Evolutionary conservation across 225 moss, liverwort and hornwort species (phyloP), one percentile per base, ranked within the genome.

Genomic region (Ulota crispa): DNA sequence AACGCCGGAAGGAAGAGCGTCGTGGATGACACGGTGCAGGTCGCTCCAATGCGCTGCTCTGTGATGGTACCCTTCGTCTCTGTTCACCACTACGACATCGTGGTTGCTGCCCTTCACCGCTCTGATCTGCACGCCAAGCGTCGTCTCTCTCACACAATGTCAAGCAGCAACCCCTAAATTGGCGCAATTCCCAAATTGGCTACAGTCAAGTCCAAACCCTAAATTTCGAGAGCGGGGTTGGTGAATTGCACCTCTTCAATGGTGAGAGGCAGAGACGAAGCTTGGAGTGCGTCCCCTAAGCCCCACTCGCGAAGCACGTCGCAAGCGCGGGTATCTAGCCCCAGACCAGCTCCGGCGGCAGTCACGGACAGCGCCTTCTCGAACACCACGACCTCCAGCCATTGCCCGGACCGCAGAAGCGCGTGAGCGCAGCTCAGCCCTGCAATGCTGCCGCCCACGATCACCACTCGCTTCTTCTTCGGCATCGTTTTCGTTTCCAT

Each of bases 371-470:
- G 82, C 68, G 94, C 92, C 76, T 52, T 92, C 84, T 97, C 97
- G 50, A 95, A 84, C 19, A 95, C 95, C 87, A 95, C 86, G 13
- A 97, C 95, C 77, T 92, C 85, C 79, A 91, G 89, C 73, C 91
- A 88, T 28, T 85, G 70, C 21, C 89, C 76, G 1, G 80, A 78
- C 64, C 83, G 90, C 59, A 95, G 85, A 37, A 97, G 47, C 5
- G 97, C 88, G 45, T 93, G 95, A 13, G 97, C 97, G 75, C 97
- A 97, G 65, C 85, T 70, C 12, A 97, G 68, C 50, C 97, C 97
- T 34, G 94, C 94, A 15, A 97, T 90, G 83, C 97, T 97, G 37
- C 97, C 97, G 7, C 97, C 97, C 37, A 97, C 87, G 37, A 97
- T 88, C 43, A 93, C 89, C 82, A 89, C 97, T 85, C 92, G 82